Conservation (phyloP, 345 rosid genomes). For the Hibiscus syriacus region DNA sequence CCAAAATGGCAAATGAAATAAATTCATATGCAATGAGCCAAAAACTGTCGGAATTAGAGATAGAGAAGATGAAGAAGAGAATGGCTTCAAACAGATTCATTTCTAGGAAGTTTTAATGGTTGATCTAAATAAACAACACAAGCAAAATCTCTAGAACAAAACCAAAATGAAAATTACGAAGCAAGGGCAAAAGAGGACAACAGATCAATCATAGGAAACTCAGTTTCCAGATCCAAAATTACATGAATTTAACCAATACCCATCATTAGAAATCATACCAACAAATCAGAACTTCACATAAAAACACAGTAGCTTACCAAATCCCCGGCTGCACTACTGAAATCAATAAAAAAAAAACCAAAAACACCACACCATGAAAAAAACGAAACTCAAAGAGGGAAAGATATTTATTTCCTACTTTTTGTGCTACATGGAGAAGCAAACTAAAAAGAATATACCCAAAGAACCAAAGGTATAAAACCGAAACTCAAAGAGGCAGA, state of each 20-base stretch:
- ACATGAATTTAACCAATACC: constrained; percentile 4
- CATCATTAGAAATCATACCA: constrained; percentile 13
- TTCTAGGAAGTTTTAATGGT: not conserved
- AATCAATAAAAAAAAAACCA: not conserved
- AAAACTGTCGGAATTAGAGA: not conserved
- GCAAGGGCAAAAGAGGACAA: not conserved
- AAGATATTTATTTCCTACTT: not conserved
- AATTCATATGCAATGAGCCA: not conserved
- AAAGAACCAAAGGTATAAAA: constrained; percentile 8
- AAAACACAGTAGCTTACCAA: constrained; percentile 8
- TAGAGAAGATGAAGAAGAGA: not conserved
- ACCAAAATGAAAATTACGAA: not conserved
- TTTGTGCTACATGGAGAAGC: constrained; percentile 20
- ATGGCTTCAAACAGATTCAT: not conserved
- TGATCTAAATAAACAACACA: not conserved
- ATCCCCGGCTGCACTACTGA: constrained; percentile 8
- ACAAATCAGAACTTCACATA: constrained; percentile 5
- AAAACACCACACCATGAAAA: not conserved
- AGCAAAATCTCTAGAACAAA: not conserved
- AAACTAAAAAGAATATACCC: constrained; percentile 45
- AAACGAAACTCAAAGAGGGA: not conserved
- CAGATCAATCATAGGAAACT: constrained; percentile 14
- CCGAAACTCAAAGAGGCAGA: not conserved
- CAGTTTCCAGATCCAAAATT: constrained; percentile 19
- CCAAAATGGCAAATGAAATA: not conserved